phyloP scores from a whole-genome alignment of 2,329 filamentous ascomycete species.

The Fusarium transvaalense region DNA sequence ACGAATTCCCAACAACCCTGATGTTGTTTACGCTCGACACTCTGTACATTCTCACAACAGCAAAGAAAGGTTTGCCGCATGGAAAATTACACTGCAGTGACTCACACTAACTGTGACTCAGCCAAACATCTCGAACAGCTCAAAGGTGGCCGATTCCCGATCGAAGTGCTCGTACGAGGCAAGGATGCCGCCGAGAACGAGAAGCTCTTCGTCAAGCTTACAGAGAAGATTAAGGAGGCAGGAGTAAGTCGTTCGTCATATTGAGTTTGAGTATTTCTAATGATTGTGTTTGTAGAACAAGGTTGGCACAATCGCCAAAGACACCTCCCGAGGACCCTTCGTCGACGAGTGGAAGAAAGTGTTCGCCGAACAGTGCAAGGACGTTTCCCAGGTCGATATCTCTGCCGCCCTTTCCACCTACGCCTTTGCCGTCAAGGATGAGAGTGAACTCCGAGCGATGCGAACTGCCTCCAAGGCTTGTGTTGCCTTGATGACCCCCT shows the following conservation, averaged over 20 bases:
- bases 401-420: slow-evolving; percentile 82
- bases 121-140: slow-evolving; percentile 93
- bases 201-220: slow-evolving; percentile 86
- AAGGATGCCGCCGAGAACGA: slow-evolving; percentile 94
- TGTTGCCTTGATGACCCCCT: slow-evolving; percentile 93
- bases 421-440: slow-evolving; percentile 93
- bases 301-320: slow-evolving; percentile 87
- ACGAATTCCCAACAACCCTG: slow-evolving; percentile 96
- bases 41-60: slow-evolving; percentile 92
- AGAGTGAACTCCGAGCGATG: slow-evolving; percentile 92
- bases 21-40: slow-evolving; percentile 91
- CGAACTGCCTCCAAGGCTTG: slow-evolving; percentile 94
- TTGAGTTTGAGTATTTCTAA: slow-evolving; percentile 22
- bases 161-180: slow-evolving; percentile 91
- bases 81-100: background rate
- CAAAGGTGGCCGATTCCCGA: slow-evolving; percentile 90
- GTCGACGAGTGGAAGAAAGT: slow-evolving; percentile 95
- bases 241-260: slow-evolving; percentile 71
- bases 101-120: slow-evolving; percentile 58
- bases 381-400: slow-evolving; percentile 90
- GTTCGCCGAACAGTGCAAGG: slow-evolving; percentile 82
- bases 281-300: slow-evolving; percentile 73
- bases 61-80: slow-evolving; percentile 87
- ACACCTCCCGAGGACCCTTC: slow-evolving; percentile 87
- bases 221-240: slow-evolving; percentile 86